Evolutionary conservation across 495 filamentous ascomycete genomes (phyloP).

Genomic region (Aspergillus nidulans): DNA sequence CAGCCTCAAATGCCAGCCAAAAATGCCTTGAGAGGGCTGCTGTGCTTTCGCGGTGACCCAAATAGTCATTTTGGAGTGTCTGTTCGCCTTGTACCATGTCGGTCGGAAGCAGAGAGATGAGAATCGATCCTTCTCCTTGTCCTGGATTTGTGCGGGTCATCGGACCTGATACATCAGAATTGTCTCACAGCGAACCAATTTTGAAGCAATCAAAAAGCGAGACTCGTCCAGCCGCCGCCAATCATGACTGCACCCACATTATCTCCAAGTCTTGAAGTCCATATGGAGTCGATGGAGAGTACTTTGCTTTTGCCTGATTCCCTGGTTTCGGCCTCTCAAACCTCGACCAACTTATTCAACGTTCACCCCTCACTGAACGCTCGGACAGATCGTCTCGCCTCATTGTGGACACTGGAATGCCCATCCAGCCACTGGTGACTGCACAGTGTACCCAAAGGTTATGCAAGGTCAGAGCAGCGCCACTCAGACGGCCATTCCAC

Average conservation of each 20-base stretch:
- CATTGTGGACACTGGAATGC: conserved; percentile 2
- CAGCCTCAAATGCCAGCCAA: no score
- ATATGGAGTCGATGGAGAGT: neutral
- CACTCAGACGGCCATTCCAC: neutral
- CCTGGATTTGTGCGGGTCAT: conserved; percentile 7
- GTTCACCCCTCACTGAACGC: neutral
- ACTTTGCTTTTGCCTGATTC: neutral
- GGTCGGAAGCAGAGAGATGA: neutral
- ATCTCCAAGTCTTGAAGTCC: neutral
- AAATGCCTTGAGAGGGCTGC: conserved; percentile 7
- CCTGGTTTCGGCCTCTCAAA: neutral
- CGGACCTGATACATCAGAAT: conserved; percentile 19
- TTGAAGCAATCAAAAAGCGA: conserved; percentile 9
- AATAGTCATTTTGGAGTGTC: neutral
- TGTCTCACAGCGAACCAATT: conserved; percentile 7
- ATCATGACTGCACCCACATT: neutral
- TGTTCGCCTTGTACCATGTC: neutral
- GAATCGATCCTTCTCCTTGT: neutral
- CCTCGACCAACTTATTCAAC: neutral
- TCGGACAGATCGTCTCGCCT: conserved; percentile 1
- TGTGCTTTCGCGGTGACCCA: neutral
- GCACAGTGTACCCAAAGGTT: neutral
- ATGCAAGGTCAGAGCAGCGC: conserved; percentile 9
- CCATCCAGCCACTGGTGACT: neutral
- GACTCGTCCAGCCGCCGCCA: conserved; percentile 4